Evolutionary conservation across 768 basidiomycete species (phyloP).

Genomic region (Mycena olivaceomarginata): DNA sequence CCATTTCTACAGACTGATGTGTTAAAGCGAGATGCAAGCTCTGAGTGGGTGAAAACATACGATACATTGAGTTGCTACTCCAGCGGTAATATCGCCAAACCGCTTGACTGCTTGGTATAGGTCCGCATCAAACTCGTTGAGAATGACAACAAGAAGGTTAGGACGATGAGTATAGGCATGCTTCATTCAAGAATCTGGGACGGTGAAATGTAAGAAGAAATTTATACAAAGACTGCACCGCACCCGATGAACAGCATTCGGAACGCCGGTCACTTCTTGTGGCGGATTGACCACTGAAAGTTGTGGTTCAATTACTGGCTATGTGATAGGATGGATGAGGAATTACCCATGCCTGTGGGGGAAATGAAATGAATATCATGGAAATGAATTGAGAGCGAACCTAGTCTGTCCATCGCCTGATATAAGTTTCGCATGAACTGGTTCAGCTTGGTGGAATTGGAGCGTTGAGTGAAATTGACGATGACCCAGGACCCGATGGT

Average conservation of each 20-base stretch:
- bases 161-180: conserved; percentile 33
- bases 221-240: neutral
- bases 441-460: neutral
- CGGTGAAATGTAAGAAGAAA: neutral
- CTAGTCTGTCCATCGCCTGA: neutral
- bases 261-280: neutral
- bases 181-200: conserved; percentile 37
- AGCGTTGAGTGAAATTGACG: neutral
- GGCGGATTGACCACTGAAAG: neutral
- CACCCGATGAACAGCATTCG: neutral
- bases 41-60: conserved; percentile 57
- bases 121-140: conserved; percentile 54
- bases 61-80: conserved; percentile 80
- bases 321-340: neutral
- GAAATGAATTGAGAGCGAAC: neutral
- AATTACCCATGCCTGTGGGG: neutral
- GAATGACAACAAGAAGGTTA: conserved; percentile 52
- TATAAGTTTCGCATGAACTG: neutral
- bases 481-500: neutral
- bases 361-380: neutral
- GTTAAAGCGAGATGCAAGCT: neutral
- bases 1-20: neutral
- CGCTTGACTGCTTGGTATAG: conserved; percentile 55
- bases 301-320: neutral
- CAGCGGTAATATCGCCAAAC: conserved; percentile 64